Conservation (phyloP, 371 early-diverging fungal species). For the Parasitella parasitica region DNA sequence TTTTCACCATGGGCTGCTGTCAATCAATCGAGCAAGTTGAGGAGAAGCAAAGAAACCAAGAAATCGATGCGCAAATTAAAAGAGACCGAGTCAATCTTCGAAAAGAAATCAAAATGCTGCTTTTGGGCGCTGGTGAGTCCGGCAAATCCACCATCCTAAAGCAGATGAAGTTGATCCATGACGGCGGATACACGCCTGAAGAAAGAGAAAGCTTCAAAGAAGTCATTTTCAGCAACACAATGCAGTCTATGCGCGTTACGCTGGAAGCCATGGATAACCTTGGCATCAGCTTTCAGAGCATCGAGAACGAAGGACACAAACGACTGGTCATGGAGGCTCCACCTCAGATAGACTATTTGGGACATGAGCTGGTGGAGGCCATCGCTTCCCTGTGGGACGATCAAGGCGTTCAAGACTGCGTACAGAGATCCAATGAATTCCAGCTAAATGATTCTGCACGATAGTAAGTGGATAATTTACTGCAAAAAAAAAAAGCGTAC, state of each 20-base stretch:
- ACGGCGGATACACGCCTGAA: conserved; percentile 81
- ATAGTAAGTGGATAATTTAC: conserved; percentile 58
- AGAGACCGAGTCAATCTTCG: conserved; percentile 73
- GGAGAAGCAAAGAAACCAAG: conserved; percentile 79
- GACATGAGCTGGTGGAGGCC: conserved; percentile 67
- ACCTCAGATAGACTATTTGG: conserved; percentile 63
- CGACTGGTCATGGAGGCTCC: conserved; percentile 58
- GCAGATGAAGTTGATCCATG: conserved; percentile 96
- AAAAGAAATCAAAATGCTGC: conserved; percentile 93
- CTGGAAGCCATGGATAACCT: conserved; percentile 85
- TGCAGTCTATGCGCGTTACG: conserved; percentile 89
- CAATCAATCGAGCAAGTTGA: conserved; percentile 84
- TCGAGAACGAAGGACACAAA: conserved; percentile 61
- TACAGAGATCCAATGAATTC: conserved; percentile 73
- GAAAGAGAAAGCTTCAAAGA: conserved; percentile 88
- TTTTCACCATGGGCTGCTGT: conserved; percentile 83
- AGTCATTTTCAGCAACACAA: conserved; percentile 88
- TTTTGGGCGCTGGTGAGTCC: conserved; percentile 96
- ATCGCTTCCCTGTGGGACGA: conserved; percentile 79
- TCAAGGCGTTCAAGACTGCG: conserved; percentile 74
- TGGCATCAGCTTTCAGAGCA: conserved; percentile 62
- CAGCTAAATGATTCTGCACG: conserved; percentile 84
- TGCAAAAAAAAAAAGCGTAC: neutral
- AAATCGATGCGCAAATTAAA: conserved; percentile 87
- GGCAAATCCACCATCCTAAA: conserved; percentile 96